Conservation (phyloP, 768 basidiomycete genomes). For the Boletus speciosus region DNA sequence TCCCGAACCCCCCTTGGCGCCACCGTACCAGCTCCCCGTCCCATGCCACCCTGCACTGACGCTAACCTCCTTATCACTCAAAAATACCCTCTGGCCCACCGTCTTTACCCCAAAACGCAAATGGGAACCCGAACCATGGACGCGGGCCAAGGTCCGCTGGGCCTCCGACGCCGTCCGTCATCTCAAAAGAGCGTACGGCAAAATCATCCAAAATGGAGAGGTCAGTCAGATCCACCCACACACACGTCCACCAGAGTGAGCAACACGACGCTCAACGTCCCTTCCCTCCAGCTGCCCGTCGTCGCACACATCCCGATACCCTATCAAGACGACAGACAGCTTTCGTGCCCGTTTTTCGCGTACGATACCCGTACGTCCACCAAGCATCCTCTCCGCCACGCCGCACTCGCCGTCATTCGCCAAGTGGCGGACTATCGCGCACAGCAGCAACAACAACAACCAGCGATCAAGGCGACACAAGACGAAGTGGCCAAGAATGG, state of each 20-base stretch:
- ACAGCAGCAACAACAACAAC: background rate
- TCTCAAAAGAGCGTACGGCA: slow-evolving; percentile 48
- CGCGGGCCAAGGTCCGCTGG: slow-evolving; percentile 66
- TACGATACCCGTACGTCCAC: slow-evolving; percentile 69
- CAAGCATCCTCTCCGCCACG: slow-evolving; percentile 80
- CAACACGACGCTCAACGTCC: background rate
- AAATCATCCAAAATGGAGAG: slow-evolving; percentile 52
- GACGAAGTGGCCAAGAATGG: slow-evolving; percentile 47
- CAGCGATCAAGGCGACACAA: background rate
- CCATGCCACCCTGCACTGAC: slow-evolving; percentile 71
- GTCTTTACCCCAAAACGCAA: slow-evolving; percentile 67
- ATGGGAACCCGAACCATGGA: slow-evolving; percentile 66
- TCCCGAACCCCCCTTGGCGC: slow-evolving; percentile 39
- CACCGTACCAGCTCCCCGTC: slow-evolving; percentile 57
- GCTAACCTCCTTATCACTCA: slow-evolving; percentile 56
- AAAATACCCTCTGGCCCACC: slow-evolving; percentile 85
- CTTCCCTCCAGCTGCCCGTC: slow-evolving; percentile 58
- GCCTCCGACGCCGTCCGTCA: slow-evolving; percentile 62
- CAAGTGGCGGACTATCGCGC: slow-evolving; percentile 58
- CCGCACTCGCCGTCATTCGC: slow-evolving; percentile 73
- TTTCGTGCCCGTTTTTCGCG: slow-evolving; percentile 44
- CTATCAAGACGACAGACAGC: slow-evolving; percentile 32
- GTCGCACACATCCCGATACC: slow-evolving; percentile 66
- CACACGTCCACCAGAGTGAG: no score
- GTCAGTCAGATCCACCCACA: slow-evolving; percentile 34